Conservation (phyloP, 306 rosid species). For the Malus sieversii region DNA sequence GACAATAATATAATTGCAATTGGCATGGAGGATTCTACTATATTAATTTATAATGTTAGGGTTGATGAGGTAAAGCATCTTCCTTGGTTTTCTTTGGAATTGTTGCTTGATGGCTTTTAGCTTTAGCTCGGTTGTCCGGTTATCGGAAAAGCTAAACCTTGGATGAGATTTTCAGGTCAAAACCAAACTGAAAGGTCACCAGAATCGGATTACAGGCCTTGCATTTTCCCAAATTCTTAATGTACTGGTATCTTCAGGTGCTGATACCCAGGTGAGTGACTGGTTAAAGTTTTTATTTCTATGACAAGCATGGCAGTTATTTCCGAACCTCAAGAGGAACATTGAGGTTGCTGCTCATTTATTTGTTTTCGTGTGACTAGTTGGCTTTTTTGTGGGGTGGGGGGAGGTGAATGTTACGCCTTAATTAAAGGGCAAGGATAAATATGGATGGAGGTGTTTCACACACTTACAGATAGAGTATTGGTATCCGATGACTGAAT, state of each 20-base stretch:
- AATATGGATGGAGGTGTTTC: neutral
- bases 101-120: neutral
- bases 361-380: neutral
- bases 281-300: neutral
- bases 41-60: conserved; percentile 38
- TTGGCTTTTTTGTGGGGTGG: neutral
- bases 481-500: neutral
- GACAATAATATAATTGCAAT: conserved; percentile 41
- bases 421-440: neutral
- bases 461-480: neutral
- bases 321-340: neutral
- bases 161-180: conserved; percentile 24
- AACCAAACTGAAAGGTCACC: conserved; percentile 39
- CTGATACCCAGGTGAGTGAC: conserved; percentile 34
- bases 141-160: conserved; percentile 1
- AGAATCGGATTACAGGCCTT: conserved; percentile 41
- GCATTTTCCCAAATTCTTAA: conserved; percentile 36
- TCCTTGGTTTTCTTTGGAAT: neutral
- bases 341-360: neutral
- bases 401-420: neutral
- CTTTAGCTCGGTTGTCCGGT: neutral
- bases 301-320: neutral
- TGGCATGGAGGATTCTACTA: conserved; percentile 45
- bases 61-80: conserved; percentile 32
- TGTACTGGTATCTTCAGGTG: conserved; percentile 36